phyloP scores from a whole-genome alignment of 83 land plant genomes.

The Isoetes engelmannii region DNA sequence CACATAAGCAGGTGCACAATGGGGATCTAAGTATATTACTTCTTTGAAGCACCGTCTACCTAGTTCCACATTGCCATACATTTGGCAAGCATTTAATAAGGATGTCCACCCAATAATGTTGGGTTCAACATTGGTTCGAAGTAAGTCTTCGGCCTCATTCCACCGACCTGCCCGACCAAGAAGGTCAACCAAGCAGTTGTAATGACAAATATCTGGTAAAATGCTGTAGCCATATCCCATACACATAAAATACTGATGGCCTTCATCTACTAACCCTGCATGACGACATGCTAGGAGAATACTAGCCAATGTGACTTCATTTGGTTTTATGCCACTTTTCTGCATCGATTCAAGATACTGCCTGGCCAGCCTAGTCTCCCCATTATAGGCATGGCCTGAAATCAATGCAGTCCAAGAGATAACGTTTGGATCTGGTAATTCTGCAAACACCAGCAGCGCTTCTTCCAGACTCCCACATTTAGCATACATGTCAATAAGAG shows the following conservation, averaged over 20 bases:
- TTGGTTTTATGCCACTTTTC: not conserved
- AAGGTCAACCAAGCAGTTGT: conserved; percentile 44
- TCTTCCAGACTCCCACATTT: too few species aligned
- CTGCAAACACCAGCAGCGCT: too few species aligned
- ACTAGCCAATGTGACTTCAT: conserved; percentile 21
- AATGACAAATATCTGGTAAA: conserved; percentile 37
- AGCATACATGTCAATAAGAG: conserved; percentile 2
- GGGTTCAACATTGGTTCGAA: conserved; percentile 24
- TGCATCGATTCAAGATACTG: conserved; percentile 2
- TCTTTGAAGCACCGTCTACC: conserved; percentile 15
- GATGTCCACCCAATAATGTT: conserved; percentile 27
- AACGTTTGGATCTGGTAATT: too few species aligned
- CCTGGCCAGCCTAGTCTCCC: not conserved
- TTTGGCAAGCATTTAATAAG: conserved; percentile 28
- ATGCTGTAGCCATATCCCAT: conserved; percentile 25
- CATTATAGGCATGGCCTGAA: too few species aligned
- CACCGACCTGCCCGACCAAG: conserved; percentile 32
- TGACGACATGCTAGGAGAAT: conserved; percentile 38
- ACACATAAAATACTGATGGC: conserved; percentile 15
- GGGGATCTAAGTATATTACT: conserved; percentile 21
- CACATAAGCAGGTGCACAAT: conserved; percentile 28
- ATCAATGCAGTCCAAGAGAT: too few species aligned
- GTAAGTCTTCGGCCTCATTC: conserved; percentile 26
- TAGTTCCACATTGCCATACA: conserved; percentile 22
- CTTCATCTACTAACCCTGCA: conserved; percentile 42